Evolutionary conservation across 306 rosid species (phyloP).

Genomic region (Gynostemma pentaphyllum): DNA sequence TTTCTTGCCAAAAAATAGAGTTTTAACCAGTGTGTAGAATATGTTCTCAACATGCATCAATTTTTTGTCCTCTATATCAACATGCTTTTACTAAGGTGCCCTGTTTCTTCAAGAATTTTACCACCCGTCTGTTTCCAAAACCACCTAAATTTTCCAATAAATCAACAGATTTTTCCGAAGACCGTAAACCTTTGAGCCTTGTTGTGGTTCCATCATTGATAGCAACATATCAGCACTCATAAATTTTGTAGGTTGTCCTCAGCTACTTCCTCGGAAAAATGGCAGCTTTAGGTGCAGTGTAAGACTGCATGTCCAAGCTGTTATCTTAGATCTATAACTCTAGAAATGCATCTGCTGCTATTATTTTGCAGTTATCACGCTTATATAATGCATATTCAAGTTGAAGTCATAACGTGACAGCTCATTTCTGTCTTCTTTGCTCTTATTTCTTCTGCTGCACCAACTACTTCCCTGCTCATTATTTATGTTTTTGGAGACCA

Average conservation of each 20-base stretch:
- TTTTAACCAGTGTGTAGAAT: too few relatives aligned
- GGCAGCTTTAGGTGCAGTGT: neutral
- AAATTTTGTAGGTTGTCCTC: neutral
- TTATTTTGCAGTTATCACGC: conserved; percentile 3
- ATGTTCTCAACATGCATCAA: too few relatives aligned
- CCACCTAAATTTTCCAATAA: neutral
- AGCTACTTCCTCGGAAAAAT: conserved; percentile 1
- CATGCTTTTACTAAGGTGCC: neutral
- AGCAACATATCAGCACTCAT: conserved; percentile 4
- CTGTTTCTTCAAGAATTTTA: neutral
- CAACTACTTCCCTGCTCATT: conserved; percentile 7
- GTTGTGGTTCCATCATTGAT: conserved; percentile 3
- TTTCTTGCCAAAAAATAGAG: too few relatives aligned
- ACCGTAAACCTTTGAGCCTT: neutral
- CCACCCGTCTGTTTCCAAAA: neutral
- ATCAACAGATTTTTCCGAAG: neutral
- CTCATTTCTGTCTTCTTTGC: neutral
- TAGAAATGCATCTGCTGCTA: neutral
- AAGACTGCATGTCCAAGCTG: conserved; percentile 7
- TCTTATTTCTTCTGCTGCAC: neutral
- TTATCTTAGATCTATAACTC: neutral
- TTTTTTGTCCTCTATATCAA: too few relatives aligned
- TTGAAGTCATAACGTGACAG: neutral
- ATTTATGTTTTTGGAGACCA: neutral
- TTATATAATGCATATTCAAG: neutral